phyloP scores from a whole-genome alignment of 225 moss, liverwort and hornwort genomes.

The Ulota crispa region DNA sequence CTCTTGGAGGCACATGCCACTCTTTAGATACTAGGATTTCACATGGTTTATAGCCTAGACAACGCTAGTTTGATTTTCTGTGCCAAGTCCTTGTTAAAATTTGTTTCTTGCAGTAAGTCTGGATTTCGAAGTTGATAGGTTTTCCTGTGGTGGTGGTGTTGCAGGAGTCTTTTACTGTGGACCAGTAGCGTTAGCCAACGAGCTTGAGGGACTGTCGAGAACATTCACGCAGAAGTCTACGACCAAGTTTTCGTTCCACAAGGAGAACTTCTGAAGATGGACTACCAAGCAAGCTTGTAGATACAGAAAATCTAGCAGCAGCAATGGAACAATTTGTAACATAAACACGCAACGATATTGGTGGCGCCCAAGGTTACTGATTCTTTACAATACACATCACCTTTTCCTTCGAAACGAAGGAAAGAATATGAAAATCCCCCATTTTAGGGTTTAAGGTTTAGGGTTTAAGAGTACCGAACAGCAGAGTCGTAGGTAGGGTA shows the following conservation, averaged over 20 bases:
- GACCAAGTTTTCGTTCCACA: constrained; percentile 94
- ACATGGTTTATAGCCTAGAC: too few relatives aligned
- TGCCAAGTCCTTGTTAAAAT: too few relatives aligned
- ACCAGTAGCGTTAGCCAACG: constrained; percentile 76
- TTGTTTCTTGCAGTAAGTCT: too few relatives aligned
- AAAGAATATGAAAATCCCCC: not conserved
- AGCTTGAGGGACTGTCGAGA: constrained; percentile 73
- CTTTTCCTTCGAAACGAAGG: constrained; percentile 16
- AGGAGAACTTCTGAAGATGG: constrained; percentile 79
- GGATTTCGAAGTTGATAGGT: not conserved
- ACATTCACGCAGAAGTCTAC: constrained; percentile 78
- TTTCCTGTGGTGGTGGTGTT: not conserved
- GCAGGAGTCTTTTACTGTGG: constrained; percentile 99
- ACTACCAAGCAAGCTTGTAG: constrained; percentile 32
- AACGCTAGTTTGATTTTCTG: too few relatives aligned
- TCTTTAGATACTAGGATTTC: too few relatives aligned
- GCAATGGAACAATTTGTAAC: constrained; percentile 21
- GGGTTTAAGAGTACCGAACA: not conserved
- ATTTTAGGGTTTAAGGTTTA: not conserved
- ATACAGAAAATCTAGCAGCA: constrained; percentile 14
- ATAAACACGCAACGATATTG: constrained; percentile 34
- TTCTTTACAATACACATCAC: constrained; percentile 18
- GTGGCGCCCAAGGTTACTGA: constrained; percentile 27
- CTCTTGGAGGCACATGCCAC: too few relatives aligned
- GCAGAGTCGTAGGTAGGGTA: constrained; percentile 13